Conservation (phyloP, 331 rosid genomes). For the Acacia concinna region DNA sequence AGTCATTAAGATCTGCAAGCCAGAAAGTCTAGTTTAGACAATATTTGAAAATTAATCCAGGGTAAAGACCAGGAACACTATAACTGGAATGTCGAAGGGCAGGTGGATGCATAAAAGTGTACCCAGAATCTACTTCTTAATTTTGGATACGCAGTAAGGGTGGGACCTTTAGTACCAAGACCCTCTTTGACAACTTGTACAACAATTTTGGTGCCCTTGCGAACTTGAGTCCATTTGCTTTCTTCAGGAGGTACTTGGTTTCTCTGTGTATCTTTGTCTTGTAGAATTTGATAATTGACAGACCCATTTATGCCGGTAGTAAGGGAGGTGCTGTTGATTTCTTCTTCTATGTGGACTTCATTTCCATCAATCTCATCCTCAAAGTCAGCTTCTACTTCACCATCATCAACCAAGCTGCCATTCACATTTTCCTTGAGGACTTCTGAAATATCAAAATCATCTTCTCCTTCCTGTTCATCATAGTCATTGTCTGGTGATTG, state of each 20-base stretch:
- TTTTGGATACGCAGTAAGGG: constrained; percentile 79
- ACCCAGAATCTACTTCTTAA: constrained; percentile 99
- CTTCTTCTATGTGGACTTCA: constrained; percentile 55
- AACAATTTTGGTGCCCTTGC: constrained; percentile 83
- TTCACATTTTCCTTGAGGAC: constrained; percentile 56
- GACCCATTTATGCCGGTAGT: constrained; percentile 51
- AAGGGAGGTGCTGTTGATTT: constrained; percentile 37
- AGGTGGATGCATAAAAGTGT: constrained; percentile 31
- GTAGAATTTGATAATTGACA: constrained; percentile 43
- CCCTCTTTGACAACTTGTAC: constrained; percentile 99
- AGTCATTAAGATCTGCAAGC: constrained; percentile 68
- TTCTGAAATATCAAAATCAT: constrained; percentile 70
- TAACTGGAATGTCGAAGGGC: constrained; percentile 11
- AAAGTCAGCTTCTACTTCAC: constrained; percentile 61
- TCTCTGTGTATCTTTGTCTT: constrained; percentile 50
- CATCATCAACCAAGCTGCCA: constrained; percentile 55
- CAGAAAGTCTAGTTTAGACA: constrained; percentile 41
- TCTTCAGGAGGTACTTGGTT: constrained; percentile 35
- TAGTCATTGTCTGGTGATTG: constrained; percentile 50
- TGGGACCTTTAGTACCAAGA: constrained; percentile 89
- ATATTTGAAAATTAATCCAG: constrained; percentile 20
- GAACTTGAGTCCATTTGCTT: constrained; percentile 77
- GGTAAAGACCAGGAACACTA: constrained; percentile 23
- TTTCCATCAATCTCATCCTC: constrained; percentile 62
- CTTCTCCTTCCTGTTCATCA: constrained; percentile 73